Evolutionary conservation across 164 flowering plant genomes (phyloP), one percentile per base, ranked within the genome.

Genomic region (Stephania japonica): DNA sequence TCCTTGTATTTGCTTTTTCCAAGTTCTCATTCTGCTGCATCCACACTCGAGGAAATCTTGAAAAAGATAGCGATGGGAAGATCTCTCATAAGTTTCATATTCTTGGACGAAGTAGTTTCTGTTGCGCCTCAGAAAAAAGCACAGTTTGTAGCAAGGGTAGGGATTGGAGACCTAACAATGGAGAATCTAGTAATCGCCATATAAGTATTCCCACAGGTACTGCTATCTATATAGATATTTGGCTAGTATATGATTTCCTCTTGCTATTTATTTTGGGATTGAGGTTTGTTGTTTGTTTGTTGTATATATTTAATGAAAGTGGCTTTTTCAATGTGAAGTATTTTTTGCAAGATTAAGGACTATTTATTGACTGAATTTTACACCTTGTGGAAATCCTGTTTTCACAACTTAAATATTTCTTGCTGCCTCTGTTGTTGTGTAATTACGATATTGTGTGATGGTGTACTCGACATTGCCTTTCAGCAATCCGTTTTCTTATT

Each of bases 91-190:
- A 88, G 77, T 92, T 94, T 75, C 93, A 84, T 24, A 90, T 92
- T 75, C 93, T 94, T 73, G 88, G 84, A 68, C 90, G 84, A 73
- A 73, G 87, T 67, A 92, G 94, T 80, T 92, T 89, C 72, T 92
- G 91, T 75, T 88, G 91, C 85, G 87, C 84, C 79, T 91, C 98
- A n/a, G 89, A 92, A 2, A 32, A 32, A 72, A 84, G 93, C 78
- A 83, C 73, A 63, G 73, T 82, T 5, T 85, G 91, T 76, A 72
- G 85, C 84, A 85, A 75, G 74, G 79, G 89, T 67, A 80, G 71
- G 67, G 90, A 89, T 41, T 75, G 71, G 82, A 85, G 83, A 78
- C 91, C 81, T 72, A 79, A 81, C 2, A 83, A 82, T 73, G 88
- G 83, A 32, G 93, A 87, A 76, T 25, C 88, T 56, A 84, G 79